Conservation (phyloP, 768 basidiomycete genomes). For the Naganishia vishniacii region DNA sequence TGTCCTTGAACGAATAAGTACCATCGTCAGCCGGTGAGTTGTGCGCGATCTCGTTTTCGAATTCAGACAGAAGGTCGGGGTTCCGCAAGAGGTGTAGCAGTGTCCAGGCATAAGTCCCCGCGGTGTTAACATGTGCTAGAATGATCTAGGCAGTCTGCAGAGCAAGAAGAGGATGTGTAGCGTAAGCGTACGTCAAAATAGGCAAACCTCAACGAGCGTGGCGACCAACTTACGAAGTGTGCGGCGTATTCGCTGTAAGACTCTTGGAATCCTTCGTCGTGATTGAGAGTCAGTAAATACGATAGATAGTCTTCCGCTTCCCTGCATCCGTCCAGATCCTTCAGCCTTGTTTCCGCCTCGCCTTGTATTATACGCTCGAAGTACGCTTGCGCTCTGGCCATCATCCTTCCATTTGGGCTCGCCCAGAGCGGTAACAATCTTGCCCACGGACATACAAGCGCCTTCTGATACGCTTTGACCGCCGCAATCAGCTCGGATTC, state of each 20-base stretch:
- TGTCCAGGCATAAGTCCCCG: constrained; percentile 7
- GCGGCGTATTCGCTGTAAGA: background rate
- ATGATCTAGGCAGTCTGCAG: background rate
- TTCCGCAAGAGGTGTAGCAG: constrained; percentile 13
- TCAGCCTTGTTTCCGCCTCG: background rate
- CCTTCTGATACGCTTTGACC: constrained; percentile 3
- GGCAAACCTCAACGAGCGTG: background rate
- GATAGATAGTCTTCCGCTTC: constrained; percentile 16
- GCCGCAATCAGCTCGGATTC: constrained; percentile 1
- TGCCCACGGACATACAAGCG: background rate
- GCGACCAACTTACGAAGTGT: background rate
- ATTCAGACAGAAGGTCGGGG: background rate
- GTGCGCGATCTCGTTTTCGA: constrained; percentile 11
- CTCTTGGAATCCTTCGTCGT: background rate
- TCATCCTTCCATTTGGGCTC: constrained; percentile 1
- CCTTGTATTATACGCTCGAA: constrained; percentile 3
- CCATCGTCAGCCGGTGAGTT: background rate
- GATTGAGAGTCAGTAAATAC: constrained; percentile 12
- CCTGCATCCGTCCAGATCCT: background rate
- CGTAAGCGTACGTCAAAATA: too few relatives aligned
- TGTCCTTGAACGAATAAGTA: background rate
- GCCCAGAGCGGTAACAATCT: constrained; percentile 19
- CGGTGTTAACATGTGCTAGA: background rate
- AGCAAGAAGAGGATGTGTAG: too few relatives aligned
- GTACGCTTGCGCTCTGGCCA: background rate